These are phyloP conservation scores for Lipomyces sp. DNA, from an alignment of 805 yeast species.

Conservation along the genomic window DNA sequence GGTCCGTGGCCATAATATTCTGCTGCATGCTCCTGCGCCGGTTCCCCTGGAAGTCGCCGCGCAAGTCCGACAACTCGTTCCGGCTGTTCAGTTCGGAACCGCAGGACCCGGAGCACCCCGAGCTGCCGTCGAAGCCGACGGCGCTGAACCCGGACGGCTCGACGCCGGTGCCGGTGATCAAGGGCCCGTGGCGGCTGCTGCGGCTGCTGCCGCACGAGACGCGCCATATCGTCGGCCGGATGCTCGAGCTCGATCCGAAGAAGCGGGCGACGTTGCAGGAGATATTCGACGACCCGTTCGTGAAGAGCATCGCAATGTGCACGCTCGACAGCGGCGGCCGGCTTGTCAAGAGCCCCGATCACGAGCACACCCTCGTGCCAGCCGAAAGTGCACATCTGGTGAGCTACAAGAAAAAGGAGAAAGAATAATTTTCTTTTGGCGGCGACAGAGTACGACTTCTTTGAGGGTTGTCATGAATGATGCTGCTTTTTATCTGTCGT, in stretches of 20 bases:
- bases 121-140: conserved; percentile 29
- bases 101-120: conserved; percentile 22
- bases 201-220: conserved; percentile 67
- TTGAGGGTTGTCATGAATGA: too few species aligned
- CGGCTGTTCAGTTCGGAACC: conserved; percentile 55
- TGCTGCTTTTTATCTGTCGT: too few species aligned
- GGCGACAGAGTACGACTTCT: background rate
- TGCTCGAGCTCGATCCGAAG: conserved; percentile 61
- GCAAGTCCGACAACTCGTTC: conserved; percentile 67
- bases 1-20: conserved; percentile 90
- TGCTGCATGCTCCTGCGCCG: conserved; percentile 84
- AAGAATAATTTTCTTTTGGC: conserved; percentile 9
- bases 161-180: conserved; percentile 43
- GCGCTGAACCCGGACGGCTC: conserved; percentile 29
- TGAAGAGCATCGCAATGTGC: conserved; percentile 56
- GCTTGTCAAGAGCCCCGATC: conserved; percentile 31
- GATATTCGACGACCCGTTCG: conserved; percentile 58
- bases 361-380: conserved; percentile 40
- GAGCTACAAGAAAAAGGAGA: conserved; percentile 34
- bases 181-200: conserved; percentile 71
- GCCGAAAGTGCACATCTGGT: conserved; percentile 39
- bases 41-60: conserved; percentile 97
- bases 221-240: conserved; percentile 56
- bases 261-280: conserved; percentile 59
- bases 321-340: conserved; percentile 32